Conservation (phyloP, 192 early-diverging fungal genomes). For the Backusella circina region DNA sequence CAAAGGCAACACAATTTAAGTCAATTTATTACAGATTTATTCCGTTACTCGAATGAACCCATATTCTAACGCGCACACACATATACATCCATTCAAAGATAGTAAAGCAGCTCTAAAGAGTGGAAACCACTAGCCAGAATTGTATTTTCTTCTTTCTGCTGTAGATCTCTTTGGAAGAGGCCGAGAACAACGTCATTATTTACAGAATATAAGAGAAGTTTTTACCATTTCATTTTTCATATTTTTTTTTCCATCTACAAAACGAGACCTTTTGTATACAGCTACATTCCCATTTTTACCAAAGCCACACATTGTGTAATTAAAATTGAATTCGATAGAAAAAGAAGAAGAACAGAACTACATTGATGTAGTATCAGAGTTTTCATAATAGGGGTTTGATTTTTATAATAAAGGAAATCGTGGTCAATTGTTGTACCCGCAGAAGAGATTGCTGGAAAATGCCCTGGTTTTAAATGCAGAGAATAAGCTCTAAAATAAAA, state of each 20-base stretch:
- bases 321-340: background rate
- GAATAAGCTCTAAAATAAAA: background rate
- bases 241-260: background rate
- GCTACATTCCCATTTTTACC: background rate
- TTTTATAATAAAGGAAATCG: background rate
- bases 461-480: background rate
- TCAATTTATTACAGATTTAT: background rate
- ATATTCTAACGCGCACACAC: background rate
- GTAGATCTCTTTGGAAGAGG: background rate
- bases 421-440: background rate
- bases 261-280: background rate
- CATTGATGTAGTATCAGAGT: background rate
- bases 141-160: background rate
- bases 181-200: background rate
- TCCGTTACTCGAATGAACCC: background rate
- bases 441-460: background rate
- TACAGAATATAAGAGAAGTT: background rate
- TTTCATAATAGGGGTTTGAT: background rate
- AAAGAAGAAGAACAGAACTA: background rate
- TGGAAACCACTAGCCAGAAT: background rate
- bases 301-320: background rate
- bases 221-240: background rate
- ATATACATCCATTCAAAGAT: background rate
- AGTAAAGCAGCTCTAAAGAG: background rate
- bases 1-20: background rate